Conservation (phyloP, 768 basidiomycete genomes). For the Suillus occidentalis region DNA sequence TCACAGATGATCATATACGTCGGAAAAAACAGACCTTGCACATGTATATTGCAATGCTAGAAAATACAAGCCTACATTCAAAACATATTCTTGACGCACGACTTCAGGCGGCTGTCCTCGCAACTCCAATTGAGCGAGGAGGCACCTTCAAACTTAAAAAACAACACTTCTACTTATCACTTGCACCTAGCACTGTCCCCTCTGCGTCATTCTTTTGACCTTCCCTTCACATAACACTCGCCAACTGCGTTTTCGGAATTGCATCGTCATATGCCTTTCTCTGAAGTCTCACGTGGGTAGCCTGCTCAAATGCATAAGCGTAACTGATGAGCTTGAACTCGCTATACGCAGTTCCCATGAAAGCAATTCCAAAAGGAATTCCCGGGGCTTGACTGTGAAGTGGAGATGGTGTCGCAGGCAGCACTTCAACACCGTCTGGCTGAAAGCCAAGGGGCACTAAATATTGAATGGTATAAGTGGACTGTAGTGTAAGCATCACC, state of each 20-base stretch:
- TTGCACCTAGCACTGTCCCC: neutral
- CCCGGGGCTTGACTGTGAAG: conserved; percentile 34
- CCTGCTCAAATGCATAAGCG: conserved; percentile 54
- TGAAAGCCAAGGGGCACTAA: conserved; percentile 44
- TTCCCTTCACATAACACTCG: conserved; percentile 26
- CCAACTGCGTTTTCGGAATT: conserved; percentile 54
- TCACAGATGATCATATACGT: neutral
- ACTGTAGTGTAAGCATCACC: neutral
- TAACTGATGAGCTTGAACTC: conserved; percentile 42
- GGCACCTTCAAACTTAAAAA: neutral
- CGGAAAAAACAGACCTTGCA: neutral
- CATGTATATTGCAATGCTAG: neutral
- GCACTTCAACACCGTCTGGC: conserved; percentile 30
- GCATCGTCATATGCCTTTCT: conserved; percentile 51
- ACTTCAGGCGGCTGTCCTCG: conserved; percentile 25
- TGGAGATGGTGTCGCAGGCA: conserved; percentile 37
- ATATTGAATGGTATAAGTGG: conserved; percentile 28
- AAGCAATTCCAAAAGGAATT: conserved; percentile 43
- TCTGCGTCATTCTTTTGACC: conserved; percentile 22
- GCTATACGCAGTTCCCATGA: conserved; percentile 46
- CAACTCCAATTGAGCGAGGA: conserved; percentile 14
- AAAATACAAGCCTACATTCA: neutral
- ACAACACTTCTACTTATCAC: neutral
- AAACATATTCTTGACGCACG: conserved; percentile 37
- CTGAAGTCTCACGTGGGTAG: conserved; percentile 49